phyloP scores from a whole-genome alignment of 768 basidiomycete species.

The Hericium coralloides region DNA sequence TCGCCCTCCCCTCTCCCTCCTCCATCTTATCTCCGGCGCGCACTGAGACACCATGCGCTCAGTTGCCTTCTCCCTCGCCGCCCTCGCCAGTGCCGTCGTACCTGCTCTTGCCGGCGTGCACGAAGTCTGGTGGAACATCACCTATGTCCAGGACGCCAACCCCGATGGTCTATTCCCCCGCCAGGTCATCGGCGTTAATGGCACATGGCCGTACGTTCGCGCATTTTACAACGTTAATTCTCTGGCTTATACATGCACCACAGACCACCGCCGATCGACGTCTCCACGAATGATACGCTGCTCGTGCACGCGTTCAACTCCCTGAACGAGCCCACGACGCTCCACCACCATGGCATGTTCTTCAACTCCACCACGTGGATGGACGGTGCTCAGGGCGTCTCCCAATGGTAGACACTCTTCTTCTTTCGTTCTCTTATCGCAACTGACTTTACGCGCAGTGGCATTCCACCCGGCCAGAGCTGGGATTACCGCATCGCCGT shows the following conservation, averaged over 20 bases:
- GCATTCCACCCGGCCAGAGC: constrained; percentile 64
- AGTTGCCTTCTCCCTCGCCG: constrained; percentile 7
- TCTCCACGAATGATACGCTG: constrained; percentile 63
- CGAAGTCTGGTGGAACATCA: constrained; percentile 87
- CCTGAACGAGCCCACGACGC: constrained; percentile 52
- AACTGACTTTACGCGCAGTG: constrained; percentile 30
- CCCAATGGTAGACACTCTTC: constrained; percentile 59
- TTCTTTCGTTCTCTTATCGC: background rate
- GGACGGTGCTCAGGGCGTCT: constrained; percentile 78
- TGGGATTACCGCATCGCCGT: constrained; percentile 73
- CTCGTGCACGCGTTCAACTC: constrained; percentile 72
- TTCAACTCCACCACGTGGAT: constrained; percentile 83
- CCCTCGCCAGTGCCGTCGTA: constrained; percentile 25
- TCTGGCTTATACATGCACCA: background rate
- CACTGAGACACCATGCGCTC: constrained; percentile 5
- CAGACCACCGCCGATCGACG: constrained; percentile 77
- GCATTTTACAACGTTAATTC: background rate
- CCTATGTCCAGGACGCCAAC: constrained; percentile 69
- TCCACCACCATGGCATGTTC: constrained; percentile 95
- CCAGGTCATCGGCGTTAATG: constrained; percentile 80
- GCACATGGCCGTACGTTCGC: constrained; percentile 80
- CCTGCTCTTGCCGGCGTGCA: constrained; percentile 53
- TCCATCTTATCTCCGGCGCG: background rate
- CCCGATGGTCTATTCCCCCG: constrained; percentile 79
- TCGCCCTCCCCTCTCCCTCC: constrained; percentile 4